Evolutionary conservation across 2,329 filamentous ascomycete species (phyloP).

Genomic region (Thielaviopsis musarum): DNA sequence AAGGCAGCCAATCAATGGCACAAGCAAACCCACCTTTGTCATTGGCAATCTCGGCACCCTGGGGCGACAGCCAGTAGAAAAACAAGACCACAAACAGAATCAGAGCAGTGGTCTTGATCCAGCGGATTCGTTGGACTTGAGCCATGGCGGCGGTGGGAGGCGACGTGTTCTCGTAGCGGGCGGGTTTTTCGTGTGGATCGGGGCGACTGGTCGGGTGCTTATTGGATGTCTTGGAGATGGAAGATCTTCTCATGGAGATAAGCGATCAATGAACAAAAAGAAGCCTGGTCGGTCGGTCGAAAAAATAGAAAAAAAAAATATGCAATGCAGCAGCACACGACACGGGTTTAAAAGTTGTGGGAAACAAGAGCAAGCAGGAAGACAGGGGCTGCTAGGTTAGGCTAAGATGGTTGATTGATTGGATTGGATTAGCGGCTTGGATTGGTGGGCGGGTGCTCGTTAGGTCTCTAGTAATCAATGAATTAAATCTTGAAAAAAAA

Average conservation of each 20-base stretch:
- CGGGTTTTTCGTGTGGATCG: slow-evolving; percentile 50
- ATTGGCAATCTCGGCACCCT: slow-evolving; percentile 36
- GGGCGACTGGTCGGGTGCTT: slow-evolving; percentile 36
- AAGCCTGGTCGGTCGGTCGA: neutral
- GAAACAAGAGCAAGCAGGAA: neutral
- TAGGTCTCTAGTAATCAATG: too few species aligned
- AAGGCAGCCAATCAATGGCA: neutral
- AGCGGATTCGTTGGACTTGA: slow-evolving; percentile 47
- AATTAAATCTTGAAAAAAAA: too few species aligned
- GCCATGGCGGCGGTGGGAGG: slow-evolving; percentile 31
- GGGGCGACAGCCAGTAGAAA: slow-evolving; percentile 47
- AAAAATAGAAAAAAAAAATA: neutral
- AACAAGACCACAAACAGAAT: slow-evolving; percentile 41
- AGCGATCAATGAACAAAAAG: neutral
- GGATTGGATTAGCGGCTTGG: too few species aligned
- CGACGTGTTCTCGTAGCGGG: slow-evolving; percentile 33
- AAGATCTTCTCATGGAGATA: slow-evolving; percentile 42
- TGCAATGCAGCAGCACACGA: neutral
- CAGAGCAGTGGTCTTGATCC: slow-evolving; percentile 47
- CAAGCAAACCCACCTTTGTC: slow-evolving; percentile 21
- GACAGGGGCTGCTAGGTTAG: neutral
- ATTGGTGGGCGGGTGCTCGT: too few species aligned
- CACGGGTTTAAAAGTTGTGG: too few species aligned
- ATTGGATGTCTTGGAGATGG: slow-evolving; percentile 39
- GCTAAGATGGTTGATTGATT: too few species aligned